Conservation (phyloP, 441 rosid genomes). For the Aquilaria agallochum region DNA sequence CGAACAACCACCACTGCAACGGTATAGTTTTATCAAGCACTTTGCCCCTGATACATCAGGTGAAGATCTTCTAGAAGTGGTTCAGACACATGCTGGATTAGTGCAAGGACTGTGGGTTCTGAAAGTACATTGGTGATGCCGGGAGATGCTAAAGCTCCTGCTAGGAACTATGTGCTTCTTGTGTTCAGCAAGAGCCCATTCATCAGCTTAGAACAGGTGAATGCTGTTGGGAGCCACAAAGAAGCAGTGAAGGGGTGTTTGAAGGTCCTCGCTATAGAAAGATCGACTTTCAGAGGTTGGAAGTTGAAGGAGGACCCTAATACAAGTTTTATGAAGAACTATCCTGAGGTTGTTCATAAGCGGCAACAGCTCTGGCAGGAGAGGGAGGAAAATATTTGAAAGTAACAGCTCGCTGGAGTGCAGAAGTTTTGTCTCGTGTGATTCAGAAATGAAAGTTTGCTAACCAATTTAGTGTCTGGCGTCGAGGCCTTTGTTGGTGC, state of each 20-base stretch:
- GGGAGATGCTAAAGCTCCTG: conserved; percentile 17
- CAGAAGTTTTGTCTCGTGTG: conserved; percentile 13
- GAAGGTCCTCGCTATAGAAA: conserved; percentile 47
- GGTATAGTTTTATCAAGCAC: conserved; percentile 60
- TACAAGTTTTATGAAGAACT: conserved; percentile 45
- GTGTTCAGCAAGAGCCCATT: conserved; percentile 45
- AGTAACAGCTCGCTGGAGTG: conserved; percentile 18
- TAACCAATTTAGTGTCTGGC: no score
- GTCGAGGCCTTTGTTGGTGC: no score
- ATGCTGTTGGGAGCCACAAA: conserved; percentile 20
- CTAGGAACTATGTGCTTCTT: conserved; percentile 63
- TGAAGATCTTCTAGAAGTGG: conserved; percentile 51
- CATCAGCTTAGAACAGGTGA: conserved; percentile 32
- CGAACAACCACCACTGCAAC: conserved; percentile 37
- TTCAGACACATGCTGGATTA: conserved; percentile 51
- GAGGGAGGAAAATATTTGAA: conserved; percentile 24
- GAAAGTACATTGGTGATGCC: conserved; percentile 35
- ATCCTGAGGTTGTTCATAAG: conserved; percentile 45
- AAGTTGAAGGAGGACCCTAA: conserved; percentile 68
- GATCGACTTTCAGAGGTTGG: conserved; percentile 59
- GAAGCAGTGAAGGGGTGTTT: conserved; percentile 34
- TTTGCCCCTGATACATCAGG: conserved; percentile 43
- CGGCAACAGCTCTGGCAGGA: conserved; percentile 34
- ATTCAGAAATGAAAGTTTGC: no score
- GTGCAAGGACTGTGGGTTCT: conserved; percentile 91